Conservation (phyloP, 1,284 basidiomycete species). For the Puccinia sorghi region DNA sequence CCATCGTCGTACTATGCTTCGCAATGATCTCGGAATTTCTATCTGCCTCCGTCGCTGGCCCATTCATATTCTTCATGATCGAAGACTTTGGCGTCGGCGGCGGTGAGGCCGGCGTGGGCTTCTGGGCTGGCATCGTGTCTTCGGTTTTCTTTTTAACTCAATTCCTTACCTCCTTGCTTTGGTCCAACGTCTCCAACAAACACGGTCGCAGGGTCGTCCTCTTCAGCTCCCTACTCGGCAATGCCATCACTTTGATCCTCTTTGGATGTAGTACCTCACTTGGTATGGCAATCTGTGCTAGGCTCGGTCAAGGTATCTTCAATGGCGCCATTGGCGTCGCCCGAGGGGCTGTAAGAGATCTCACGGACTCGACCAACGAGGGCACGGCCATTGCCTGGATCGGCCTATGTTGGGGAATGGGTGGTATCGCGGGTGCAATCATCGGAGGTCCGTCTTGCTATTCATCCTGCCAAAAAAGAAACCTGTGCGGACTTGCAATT, state of each 20-base stretch:
- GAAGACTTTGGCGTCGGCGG: slow-evolving; percentile 70
- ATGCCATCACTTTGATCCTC: slow-evolving; percentile 71
- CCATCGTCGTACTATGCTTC: slow-evolving; percentile 86
- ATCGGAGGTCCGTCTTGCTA: slow-evolving; percentile 50
- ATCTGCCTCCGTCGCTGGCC: slow-evolving; percentile 83
- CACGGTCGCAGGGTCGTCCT: slow-evolving; percentile 84
- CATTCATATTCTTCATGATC: slow-evolving; percentile 88
- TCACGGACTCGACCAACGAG: slow-evolving; percentile 69
- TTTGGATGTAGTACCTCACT: slow-evolving; percentile 80
- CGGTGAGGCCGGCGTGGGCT: slow-evolving; percentile 72
- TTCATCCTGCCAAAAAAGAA: too few relatives aligned
- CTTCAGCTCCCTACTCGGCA: slow-evolving; percentile 78
- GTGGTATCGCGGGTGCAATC: slow-evolving; percentile 72
- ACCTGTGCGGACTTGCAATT: slow-evolving; percentile 60
- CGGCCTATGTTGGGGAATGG: slow-evolving; percentile 94
- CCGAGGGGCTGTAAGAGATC: slow-evolving; percentile 78
- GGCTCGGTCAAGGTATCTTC: slow-evolving; percentile 92
- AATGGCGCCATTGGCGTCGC: slow-evolving; percentile 62
- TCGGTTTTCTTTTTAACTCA: slow-evolving; percentile 63
- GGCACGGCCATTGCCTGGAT: slow-evolving; percentile 89
- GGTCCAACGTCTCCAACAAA: slow-evolving; percentile 90
- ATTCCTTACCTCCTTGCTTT: slow-evolving; percentile 86
- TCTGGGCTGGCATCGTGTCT: slow-evolving; percentile 71
- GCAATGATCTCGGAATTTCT: slow-evolving; percentile 91
- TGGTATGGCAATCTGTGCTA: slow-evolving; percentile 77